phyloP scores from a whole-genome alignment of 176 grass and related monocot species.

The Hordeum marinum region DNA sequence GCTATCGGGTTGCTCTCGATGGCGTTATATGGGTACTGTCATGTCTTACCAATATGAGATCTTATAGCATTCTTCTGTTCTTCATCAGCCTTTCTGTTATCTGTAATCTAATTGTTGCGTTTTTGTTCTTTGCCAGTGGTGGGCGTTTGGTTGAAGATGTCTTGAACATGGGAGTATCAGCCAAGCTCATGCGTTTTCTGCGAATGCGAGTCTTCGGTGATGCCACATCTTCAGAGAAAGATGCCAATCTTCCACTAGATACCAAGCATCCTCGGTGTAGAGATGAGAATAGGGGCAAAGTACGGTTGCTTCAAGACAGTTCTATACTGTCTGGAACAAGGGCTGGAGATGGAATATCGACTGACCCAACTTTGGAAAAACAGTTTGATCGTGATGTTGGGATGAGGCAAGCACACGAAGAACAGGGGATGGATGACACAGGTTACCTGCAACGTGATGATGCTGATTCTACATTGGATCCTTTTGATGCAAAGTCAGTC shows the following conservation, averaged over 20 bases:
- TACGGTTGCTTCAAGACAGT: constrained; percentile 37
- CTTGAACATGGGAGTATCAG: constrained; percentile 70
- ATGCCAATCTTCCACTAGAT: constrained; percentile 51
- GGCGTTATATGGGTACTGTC: constrained; percentile 59
- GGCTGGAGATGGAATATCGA: constrained; percentile 24
- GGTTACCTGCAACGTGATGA: constrained; percentile 24
- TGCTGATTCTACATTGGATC: constrained; percentile 21
- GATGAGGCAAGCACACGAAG: constrained; percentile 36
- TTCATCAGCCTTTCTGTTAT: background rate
- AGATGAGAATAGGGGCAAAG: constrained; percentile 72
- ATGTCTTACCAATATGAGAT: background rate
- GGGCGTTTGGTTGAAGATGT: constrained; percentile 75
- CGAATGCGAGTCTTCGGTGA: constrained; percentile 69
- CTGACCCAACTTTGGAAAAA: constrained; percentile 28
- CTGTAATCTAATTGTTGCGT: constrained; percentile 17
- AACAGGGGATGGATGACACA: constrained; percentile 37
- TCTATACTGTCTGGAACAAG: constrained; percentile 30
- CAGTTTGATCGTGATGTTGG: constrained; percentile 31
- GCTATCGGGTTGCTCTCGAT: constrained; percentile 81
- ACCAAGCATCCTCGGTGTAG: constrained; percentile 47
- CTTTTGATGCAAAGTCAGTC: constrained; percentile 36
- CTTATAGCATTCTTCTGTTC: background rate
- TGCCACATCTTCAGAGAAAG: constrained; percentile 48
- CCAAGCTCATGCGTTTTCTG: constrained; percentile 89
- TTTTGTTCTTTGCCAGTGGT: constrained; percentile 30